Percentiles rank a stretch among this genome's conserved stretches.
These are phyloP conservation scores for Nematodospora anomalae DNA, from an alignment of 1,139 yeast genomes.

Conservation along the genomic window DNA sequence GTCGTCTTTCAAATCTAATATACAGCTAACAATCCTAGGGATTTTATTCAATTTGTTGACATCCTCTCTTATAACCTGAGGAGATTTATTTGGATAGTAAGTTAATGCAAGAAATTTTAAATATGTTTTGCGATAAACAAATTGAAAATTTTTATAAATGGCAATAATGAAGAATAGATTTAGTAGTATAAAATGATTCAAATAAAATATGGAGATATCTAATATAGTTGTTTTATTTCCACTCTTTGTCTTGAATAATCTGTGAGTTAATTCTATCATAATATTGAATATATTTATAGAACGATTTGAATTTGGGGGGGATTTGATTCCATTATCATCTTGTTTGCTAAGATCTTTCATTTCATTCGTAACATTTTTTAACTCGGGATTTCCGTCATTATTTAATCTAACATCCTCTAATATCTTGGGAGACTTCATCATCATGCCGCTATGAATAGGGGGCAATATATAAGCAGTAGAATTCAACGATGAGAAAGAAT, in stretches of 20 bases:
- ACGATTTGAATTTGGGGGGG: constrained; percentile 15
- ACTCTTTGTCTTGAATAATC: constrained; percentile 8
- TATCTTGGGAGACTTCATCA: constrained; percentile 14
- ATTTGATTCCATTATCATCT: constrained; percentile 2
- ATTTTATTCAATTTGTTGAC: constrained; percentile 68
- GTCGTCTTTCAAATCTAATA: constrained; percentile 67
- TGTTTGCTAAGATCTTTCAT: constrained; percentile 2
- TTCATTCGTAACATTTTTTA: constrained; percentile 12
- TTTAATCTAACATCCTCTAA: constrained; percentile 13
- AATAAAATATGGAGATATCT: constrained; percentile 15
- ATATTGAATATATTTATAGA: constrained; percentile 11
- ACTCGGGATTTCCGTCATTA: constrained; percentile 10
- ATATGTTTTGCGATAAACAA: constrained; percentile 52
- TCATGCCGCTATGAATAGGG: constrained; percentile 3
- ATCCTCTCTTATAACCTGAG: constrained; percentile 84
- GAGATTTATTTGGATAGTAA: constrained; percentile 80
- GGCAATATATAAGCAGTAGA: not conserved
- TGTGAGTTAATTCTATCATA: constrained; percentile 12
- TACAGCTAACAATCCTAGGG: constrained; percentile 74
- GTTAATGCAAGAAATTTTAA: constrained; percentile 63
- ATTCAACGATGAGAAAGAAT: not conserved
- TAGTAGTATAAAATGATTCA: constrained; percentile 42
- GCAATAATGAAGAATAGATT: constrained; percentile 57
- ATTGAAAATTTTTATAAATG: constrained; percentile 52
- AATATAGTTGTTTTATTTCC: constrained; percentile 5